Evolutionary conservation across 192 early-diverging fungal species (phyloP).

Genomic region (Backusella circina): DNA sequence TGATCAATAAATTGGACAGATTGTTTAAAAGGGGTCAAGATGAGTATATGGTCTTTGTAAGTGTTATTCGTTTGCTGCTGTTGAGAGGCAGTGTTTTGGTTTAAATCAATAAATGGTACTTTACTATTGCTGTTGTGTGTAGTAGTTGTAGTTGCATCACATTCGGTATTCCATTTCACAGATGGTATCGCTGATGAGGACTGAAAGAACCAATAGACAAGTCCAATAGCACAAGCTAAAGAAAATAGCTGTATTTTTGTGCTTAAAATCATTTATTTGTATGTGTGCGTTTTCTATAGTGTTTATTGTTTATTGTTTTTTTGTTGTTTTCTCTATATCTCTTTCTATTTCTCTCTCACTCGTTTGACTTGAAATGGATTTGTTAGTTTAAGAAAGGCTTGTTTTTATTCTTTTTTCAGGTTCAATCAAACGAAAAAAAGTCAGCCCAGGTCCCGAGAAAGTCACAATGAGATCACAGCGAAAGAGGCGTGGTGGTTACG

Average conservation of each 20-base stretch:
- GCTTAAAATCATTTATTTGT: not conserved
- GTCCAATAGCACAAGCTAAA: not conserved
- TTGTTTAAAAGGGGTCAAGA: conserved; percentile 67
- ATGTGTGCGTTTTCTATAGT: not conserved
- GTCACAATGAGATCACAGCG: not conserved
- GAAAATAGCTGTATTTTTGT: not conserved
- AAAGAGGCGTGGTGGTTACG: not conserved
- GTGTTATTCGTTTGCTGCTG: not conserved
- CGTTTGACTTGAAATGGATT: not conserved
- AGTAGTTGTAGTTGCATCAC: not conserved
- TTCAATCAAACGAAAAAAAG: not conserved
- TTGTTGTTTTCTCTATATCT: not conserved
- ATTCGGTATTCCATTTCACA: not conserved
- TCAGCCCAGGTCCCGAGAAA: not conserved
- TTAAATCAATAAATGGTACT: not conserved
- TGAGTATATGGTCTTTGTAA: conserved; percentile 40
- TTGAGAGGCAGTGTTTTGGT: not conserved
- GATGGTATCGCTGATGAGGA: not conserved
- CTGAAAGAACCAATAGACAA: not conserved
- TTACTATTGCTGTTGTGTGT: not conserved
- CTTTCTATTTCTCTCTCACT: not conserved
- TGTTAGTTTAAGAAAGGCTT: not conserved
- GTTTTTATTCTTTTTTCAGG: not conserved
- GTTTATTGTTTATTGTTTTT: not conserved
- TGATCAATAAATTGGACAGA: conserved; percentile 49